Evolutionary conservation across 1,284 basidiomycete genomes (phyloP), one percentile per base, ranked within the genome.

Genomic region (Trichosporon faecale): DNA sequence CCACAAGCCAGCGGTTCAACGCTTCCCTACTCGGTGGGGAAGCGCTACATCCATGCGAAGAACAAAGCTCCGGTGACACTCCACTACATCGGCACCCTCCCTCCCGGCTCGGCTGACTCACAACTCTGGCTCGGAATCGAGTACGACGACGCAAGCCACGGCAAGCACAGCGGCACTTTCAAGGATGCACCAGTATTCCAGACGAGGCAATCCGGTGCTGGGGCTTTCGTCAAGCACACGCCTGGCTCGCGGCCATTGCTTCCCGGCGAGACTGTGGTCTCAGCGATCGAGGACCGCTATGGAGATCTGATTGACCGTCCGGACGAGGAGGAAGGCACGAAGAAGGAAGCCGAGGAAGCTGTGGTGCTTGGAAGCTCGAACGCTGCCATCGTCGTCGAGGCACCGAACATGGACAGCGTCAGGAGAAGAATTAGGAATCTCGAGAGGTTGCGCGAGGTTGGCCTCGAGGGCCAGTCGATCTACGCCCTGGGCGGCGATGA

Each of bases 111-210:
- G 31, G 67, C 67, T 11, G 52, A 44, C 18, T 27, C 14, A 12
- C 63, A 69, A 11, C 68, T 83, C 16, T 99, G 96, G 95, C 87
- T 95, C 4, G 96, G 96, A 14, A 88, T 98, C 66, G 95, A 98
- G 84, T 99, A 95, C 93, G 96, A 99, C 78, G 90, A 94, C 77
- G 86, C 90, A 5, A 71, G 80, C 0, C 87, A 92, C 66, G 95
- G 95, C 29, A 96, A 92, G 82, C 95, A 98, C 80, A 88, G 91
- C 75, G 96, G 96, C 12, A 81, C 86, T 68, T 92, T 91, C 80
- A 89, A 92, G 74, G 91, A 89, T 40, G 88, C 85, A 68, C 86
- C 86, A 40, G 95, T 97, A 82, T 99, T 98, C 80, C 79, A 69
- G 11, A 73, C 74, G 1, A 66, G 74, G 4, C 72, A 80, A 33